Percentiles rank a stretch among this genome's conserved stretches.
These are phyloP conservation scores for Carallia brachiata DNA, from an alignment of 345 rosid species.

Conservation along the genomic window DNA sequence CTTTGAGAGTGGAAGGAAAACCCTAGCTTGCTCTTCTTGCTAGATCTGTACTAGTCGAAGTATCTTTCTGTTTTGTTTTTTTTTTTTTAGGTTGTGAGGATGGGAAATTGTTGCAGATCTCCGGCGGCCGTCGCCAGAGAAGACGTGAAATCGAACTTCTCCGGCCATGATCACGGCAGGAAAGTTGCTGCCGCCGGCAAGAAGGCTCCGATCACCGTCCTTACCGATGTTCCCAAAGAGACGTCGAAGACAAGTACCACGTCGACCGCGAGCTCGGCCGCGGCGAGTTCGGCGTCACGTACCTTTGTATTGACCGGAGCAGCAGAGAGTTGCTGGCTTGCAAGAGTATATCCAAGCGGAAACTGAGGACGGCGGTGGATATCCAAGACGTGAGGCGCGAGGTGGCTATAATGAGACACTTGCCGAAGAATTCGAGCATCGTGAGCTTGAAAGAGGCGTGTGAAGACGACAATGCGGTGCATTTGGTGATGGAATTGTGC, in stretches of 20 bases:
- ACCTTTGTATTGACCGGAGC: conserved; percentile 82
- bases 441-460: conserved; percentile 91
- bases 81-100: conserved; percentile 1
- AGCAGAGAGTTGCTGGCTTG: conserved; percentile 85
- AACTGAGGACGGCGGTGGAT: conserved; percentile 87
- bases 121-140: conserved; percentile 98
- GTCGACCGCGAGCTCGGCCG: conserved; percentile 97
- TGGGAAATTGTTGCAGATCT: conserved; percentile 99
- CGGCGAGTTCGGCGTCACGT: conserved; percentile 98
- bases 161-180: conserved; percentile 67
- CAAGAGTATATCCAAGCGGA: conserved; percentile 95
- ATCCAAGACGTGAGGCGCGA: conserved; percentile 92
- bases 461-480: conserved; percentile 97
- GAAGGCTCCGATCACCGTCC: conserved; percentile 73
- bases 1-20: too few relatives aligned
- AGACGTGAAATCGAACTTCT: conserved; percentile 81
- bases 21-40: conserved; percentile 4
- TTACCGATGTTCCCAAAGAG: conserved; percentile 76
- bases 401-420: conserved; percentile 95
- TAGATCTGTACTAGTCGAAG: conserved; percentile 7
- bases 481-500: conserved; percentile 99
- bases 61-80: background rate
- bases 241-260: conserved; percentile 79
- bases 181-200: conserved; percentile 51
- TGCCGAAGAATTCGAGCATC: conserved; percentile 83